Conservation (phyloP, 2,329 filamentous ascomycete genomes). For the Nigrograna mackinnonii region DNA sequence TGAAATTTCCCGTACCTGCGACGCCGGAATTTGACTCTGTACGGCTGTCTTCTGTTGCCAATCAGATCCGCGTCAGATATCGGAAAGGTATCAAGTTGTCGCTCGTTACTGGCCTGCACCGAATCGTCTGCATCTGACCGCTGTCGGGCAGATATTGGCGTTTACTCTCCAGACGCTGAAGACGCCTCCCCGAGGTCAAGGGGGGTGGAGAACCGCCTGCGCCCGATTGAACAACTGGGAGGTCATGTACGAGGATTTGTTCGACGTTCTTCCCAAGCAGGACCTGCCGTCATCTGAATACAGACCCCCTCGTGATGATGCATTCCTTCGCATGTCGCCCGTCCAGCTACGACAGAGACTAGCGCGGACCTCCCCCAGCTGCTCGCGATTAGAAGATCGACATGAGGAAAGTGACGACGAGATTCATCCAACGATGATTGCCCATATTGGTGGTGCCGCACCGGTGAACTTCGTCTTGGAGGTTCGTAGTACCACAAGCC, state of each 20-base stretch:
- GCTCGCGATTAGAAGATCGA: background rate
- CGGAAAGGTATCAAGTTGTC: background rate
- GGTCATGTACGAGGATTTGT: background rate
- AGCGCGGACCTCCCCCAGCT: conserved; percentile 6
- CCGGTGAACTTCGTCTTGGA: too few species aligned
- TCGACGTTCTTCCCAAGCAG: conserved; percentile 8
- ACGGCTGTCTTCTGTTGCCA: too few species aligned
- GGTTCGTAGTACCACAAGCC: too few species aligned
- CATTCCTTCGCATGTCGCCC: conserved; percentile 15
- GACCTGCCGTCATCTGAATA: conserved; percentile 23
- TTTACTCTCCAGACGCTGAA: background rate
- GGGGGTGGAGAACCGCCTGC: background rate
- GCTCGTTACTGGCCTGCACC: too few species aligned
- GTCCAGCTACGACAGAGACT: conserved; percentile 12
- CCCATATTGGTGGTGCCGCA: too few species aligned
- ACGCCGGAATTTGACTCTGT: too few species aligned
- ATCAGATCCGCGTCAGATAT: too few species aligned
- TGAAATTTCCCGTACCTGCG: too few species aligned
- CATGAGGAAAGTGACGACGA: conserved; percentile 4
- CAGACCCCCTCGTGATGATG: conserved; percentile 8
- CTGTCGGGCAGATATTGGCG: background rate
- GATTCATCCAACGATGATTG: too few species aligned
- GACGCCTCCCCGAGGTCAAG: background rate
- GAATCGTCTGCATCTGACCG: too few species aligned
- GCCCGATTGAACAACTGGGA: background rate